Evolutionary conservation across 164 flowering plant genomes (phyloP), one percentile per base, ranked within the genome.

Genomic region (Liriodendron chinense): DNA sequence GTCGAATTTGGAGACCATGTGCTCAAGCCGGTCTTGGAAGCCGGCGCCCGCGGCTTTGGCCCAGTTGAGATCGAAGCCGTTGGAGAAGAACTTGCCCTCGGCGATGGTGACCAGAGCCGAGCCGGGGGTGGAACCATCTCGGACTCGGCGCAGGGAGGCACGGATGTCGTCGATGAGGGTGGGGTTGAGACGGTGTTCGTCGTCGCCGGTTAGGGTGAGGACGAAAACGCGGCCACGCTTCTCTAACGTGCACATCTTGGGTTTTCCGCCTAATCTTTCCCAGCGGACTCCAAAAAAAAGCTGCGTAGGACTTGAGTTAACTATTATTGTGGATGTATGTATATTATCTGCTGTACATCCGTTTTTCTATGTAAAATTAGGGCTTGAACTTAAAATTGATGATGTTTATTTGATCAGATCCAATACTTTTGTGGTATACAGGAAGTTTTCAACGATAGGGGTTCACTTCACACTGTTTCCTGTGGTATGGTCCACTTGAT

Each of bases 71-170:
- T 94, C 98, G 79, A 72, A 89, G 79, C 97, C 96, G 78, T 92
- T 94, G 83, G 91, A 91, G 87, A 92, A 94, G 89, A 91, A 94
- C 76, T 85, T 92, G 78, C 98, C 96, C 7, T 82, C 76, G 26
- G 91, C 87, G 3, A 90, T 88, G 73, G 97, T 91, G 83, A 94
- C 80, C 22, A 92, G 91, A 64, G 80, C 93, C 13, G 85, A 80
- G 28, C 89, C 89, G 20, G 74, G 82, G 66, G 83, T 77, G 70
- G 89, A 76, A 8, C 81, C 82, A 16, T 87, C 47, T 24, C 78
- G 77, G 77, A 75, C 85, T n/a, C 78, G 72, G 74, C 80, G 22
- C 70, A 90, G 84, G 21, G 80, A 71, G 1, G 85, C 71, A 34
- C 78, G 85, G 84, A 90, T 69, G 25, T 83, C 50, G 75, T 73